Evolutionary conservation across 306 rosid species (phyloP).

Genomic region (Psophocarpus tetragonolobus): DNA sequence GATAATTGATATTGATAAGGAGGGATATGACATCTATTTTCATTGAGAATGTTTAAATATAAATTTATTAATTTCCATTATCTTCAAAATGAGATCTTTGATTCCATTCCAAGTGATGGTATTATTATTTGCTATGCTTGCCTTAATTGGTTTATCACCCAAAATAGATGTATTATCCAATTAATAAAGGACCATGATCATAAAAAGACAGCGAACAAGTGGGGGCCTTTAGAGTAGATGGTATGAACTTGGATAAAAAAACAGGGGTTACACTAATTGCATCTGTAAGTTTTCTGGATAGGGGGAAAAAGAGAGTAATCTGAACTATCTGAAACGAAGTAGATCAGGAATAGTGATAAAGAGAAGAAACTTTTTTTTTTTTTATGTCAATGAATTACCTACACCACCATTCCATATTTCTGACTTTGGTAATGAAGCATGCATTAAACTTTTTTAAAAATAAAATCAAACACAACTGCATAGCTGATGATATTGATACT

Average conservation of each 20-base stretch:
- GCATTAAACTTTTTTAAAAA: not conserved
- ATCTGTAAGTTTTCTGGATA: not conserved
- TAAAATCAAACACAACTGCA: not conserved
- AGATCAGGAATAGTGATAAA: not conserved
- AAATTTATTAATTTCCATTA: not conserved
- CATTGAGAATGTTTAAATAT: constrained; percentile 22
- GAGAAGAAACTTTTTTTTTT: not conserved
- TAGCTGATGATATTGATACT: not conserved
- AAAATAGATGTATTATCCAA: not conserved
- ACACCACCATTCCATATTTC: not conserved
- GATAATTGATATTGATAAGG: not conserved
- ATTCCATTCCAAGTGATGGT: constrained; percentile 13
- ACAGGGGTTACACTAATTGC: not conserved
- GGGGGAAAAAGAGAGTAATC: not conserved
- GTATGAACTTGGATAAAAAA: constrained; percentile 14
- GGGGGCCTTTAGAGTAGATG: not conserved
- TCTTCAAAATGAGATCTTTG: not conserved
- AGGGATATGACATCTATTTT: not conserved
- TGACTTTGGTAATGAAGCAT: constrained; percentile 28
- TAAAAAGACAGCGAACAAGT: constrained; percentile 9
- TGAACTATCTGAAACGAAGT: constrained; percentile 14
- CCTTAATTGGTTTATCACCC: not conserved
- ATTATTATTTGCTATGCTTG: not conserved
- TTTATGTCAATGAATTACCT: not conserved
- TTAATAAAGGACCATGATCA: constrained; percentile 9